Percentiles rank a stretch among this genome's conserved stretches.
These are phyloP conservation scores for Dothistroma pini DNA, from an alignment of 2,329 filamentous ascomycete species.

Conservation along the genomic window DNA sequence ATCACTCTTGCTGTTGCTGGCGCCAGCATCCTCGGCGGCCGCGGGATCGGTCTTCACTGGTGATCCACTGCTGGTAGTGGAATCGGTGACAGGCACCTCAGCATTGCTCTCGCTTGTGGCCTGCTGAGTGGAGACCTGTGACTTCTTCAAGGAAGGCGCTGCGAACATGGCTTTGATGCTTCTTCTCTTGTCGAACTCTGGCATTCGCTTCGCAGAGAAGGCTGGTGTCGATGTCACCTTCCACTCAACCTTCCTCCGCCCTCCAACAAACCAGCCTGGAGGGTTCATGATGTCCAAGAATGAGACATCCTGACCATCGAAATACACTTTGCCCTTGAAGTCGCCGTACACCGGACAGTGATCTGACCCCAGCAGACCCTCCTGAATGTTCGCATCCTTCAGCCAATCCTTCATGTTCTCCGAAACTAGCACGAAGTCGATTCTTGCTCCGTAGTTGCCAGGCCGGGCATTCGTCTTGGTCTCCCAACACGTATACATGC, in stretches of 20 bases:
- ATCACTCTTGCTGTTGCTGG: background rate
- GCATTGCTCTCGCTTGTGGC: background rate
- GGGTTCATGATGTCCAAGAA: conserved; percentile 75
- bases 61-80: background rate
- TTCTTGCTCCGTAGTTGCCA: conserved; percentile 86
- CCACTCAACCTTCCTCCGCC: conserved; percentile 64
- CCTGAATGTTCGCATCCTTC: conserved; percentile 77
- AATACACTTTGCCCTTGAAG: conserved; percentile 59
- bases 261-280: conserved; percentile 64
- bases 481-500: conserved; percentile 99
- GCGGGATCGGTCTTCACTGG: background rate
- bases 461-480: conserved; percentile 93
- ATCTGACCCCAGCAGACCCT: conserved; percentile 89
- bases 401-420: conserved; percentile 78
- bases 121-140: conserved; percentile 10
- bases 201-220: conserved; percentile 76
- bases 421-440: conserved; percentile 89
- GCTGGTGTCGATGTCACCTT: conserved; percentile 63
- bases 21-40: background rate
- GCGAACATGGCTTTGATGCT: conserved; percentile 94
- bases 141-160: conserved; percentile 44
- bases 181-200: conserved; percentile 79
- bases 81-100: no score
- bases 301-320: conserved; percentile 46
- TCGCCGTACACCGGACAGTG: conserved; percentile 89